Base-by-base conservation (phyloP, 768 basidiomycete species). In the Rhizopogon vesiculosus region DNA sequence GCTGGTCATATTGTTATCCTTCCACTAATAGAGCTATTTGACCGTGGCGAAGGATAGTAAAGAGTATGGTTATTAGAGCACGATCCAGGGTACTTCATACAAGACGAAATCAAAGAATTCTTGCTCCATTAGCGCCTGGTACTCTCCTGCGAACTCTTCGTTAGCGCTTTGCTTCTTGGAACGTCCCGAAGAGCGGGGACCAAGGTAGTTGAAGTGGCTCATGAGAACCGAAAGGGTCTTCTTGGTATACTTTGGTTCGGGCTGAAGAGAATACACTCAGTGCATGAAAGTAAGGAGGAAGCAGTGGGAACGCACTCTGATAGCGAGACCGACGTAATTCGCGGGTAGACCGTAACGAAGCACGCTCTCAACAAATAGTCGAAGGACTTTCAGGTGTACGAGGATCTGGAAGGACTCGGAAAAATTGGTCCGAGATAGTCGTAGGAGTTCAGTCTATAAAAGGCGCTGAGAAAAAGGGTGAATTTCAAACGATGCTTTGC, bases 51-150 rank as follows among this genome's bases (percentile, higher is more conserved):
- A 48, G 22, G 18, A 31, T 28, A 39, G 31, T 18, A 51, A 29
- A 33, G 18, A 55, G n/a, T 19, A 35, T 40, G 31, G 18, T 38
- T 29, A 66, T 76, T 76, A 87, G 62, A 82, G 78, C 40, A 87
- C 74, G 62, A 97, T 89, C 89, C 90, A 93, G 33, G 92, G 93
- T 52, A 99, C 82, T 70, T 98, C 96, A 67, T 87, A 95, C 66
- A 96, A 67, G 22, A 98, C 92, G 64, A 98, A 99, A 71, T 96
- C 93, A 68, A 89, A 93, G 68, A 89, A 91, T 70, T 99, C 96
- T 69, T 95, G 90, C 66, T 99, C 97, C 79, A 99, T 82, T 39
- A 99, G 74, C 12, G 84, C 82, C 68, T 93, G 91, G 69, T 90
- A 99, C 70, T 99, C 96, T 60, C 94, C 96, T 13, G 82, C 78